Base-by-base conservation (phyloP, 176 grass and related monocot species). In the Carex kokanica region DNA sequence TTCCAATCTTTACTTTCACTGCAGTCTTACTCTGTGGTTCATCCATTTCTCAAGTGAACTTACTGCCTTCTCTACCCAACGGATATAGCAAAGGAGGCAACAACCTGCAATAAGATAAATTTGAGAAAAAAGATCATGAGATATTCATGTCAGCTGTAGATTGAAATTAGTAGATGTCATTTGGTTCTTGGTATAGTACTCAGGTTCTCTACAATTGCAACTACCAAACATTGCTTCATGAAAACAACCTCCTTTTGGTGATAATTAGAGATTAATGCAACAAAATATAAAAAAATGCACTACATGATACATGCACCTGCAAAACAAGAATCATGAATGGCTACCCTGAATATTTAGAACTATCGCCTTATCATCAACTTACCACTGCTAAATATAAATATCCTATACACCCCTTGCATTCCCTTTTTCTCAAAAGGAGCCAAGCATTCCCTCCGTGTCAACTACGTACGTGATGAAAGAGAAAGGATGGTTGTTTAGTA, bases 31-130 rank as follows among this genome's bases (percentile, higher is more conserved):
- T 24, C 17, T 77, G 73, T 49, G 0, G 3, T 75, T 29, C 47
- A 29, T 25, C 73, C 29, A 24, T 77, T 70, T 52, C 9, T 49
- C 45, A 11, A 74, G 41, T 59, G 25, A 74, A 13, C 5, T 29
- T 51, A 16, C 10, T 29, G 4, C 21, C 24, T 54, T 29, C 47
- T 54, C 12, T 55, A 14, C 47, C 47, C 72, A 77, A 17, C 0
- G 9, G 13, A 55, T 59, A 77, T 54, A 18, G n/a, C 6, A 31
- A 73, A 51, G 41, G 73, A 54, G 12, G 14, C 31, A 10, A 70
- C 34, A 70, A 77, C 21, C 73, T 77, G 73, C 47, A 77, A 77
- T 53, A 74, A 52, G 68, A 72, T 9, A 38, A 41, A 74, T 20
- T 51, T 55, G 49, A 53, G 18, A 16, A 17, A 77, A 77, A 77